A percentile compares a stretch with the other conserved stretches of the same genome.
These are phyloP conservation scores for Cinnamomum micranthum DNA, from an alignment of 164 flowering plant genomes.

Conservation along the genomic window DNA sequence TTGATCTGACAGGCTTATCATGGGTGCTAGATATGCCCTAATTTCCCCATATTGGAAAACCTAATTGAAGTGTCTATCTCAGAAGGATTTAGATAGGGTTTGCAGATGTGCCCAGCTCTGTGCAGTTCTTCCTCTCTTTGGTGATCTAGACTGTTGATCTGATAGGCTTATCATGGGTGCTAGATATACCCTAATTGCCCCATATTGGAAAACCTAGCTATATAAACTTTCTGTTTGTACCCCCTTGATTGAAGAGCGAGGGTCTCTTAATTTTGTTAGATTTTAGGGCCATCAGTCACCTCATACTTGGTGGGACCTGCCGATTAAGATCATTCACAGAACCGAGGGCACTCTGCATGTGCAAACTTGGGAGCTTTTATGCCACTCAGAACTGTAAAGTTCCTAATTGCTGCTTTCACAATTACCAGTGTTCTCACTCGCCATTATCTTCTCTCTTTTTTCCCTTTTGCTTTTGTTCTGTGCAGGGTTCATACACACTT, in stretches of 20 bases:
- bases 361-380: too few relatives aligned
- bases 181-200: not conserved
- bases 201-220: not conserved
- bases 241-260: not conserved
- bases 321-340: not conserved
- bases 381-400: not conserved
- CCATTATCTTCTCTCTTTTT: not conserved
- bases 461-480: not conserved
- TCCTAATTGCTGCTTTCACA: too few relatives aligned
- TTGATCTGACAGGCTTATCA: not conserved
- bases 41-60: not conserved
- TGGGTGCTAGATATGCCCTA: not conserved
- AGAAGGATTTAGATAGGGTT: too few relatives aligned
- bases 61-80: not conserved
- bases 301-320: too few relatives aligned
- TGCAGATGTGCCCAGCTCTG: not conserved
- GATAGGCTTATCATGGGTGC: not conserved
- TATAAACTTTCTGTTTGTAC: not conserved
- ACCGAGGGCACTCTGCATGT: too few relatives aligned
- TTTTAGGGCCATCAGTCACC: not conserved
- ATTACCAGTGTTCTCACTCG: not conserved
- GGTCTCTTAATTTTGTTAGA: not conserved
- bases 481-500: slow-evolving; percentile 71
- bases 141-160: not conserved
- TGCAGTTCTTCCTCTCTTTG: not conserved